Conservation (phyloP, 192 early-diverging fungal species). For the Backusella mclennaniae region DNA sequence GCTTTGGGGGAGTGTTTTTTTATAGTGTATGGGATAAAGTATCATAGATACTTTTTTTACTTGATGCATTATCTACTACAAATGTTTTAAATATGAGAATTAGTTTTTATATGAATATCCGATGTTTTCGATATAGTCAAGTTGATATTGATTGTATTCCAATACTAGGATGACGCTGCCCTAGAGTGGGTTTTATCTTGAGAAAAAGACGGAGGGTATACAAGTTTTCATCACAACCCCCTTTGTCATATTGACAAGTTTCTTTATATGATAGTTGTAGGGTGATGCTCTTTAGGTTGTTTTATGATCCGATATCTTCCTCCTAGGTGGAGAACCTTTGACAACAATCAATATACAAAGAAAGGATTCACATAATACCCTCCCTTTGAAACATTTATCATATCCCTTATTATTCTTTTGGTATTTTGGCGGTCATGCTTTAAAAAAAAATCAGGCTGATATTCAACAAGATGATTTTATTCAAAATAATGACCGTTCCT, state of each 20-base stretch:
- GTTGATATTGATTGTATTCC: no score
- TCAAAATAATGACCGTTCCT: neutral
- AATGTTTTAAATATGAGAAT: no score
- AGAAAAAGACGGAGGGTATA: neutral
- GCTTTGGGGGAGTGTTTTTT: no score
- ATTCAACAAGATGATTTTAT: neutral
- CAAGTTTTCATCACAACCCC: neutral
- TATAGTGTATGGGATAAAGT: no score
- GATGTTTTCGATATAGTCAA: no score
- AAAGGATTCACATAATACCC: neutral
- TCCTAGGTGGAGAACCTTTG: neutral
- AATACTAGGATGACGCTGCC: no score
- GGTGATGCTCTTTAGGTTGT: neutral
- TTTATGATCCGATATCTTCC: neutral
- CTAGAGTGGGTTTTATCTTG: no score
- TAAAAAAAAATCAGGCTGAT: neutral
- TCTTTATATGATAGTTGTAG: neutral
- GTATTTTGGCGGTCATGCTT: neutral
- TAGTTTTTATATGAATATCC: no score
- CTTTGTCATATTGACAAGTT: neutral
- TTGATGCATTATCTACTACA: no score
- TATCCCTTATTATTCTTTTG: neutral
- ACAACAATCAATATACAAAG: neutral
- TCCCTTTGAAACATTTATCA: neutral
- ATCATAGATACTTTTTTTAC: no score